A percentile compares a stretch with the other conserved stretches of the same genome.
phyloP scores from a whole-genome alignment of 148 eudicot genomes.

The Rhododendron vialii region DNA sequence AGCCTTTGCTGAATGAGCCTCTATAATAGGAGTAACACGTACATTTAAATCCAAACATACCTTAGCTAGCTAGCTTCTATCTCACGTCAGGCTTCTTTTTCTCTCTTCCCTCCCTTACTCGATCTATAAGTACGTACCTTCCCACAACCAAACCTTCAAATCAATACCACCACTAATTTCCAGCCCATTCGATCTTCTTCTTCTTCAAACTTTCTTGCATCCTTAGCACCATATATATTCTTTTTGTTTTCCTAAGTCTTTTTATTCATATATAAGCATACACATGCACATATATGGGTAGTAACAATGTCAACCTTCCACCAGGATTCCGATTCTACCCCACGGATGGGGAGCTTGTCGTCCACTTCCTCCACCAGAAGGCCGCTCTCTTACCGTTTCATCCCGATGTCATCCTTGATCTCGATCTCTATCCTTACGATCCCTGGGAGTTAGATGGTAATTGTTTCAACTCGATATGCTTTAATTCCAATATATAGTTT shows the following conservation, averaged over 20 bases:
- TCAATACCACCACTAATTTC: slow-evolving; percentile 1
- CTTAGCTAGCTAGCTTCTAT: slow-evolving; percentile 14
- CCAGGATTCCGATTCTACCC: slow-evolving; percentile 91
- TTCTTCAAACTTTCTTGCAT: background rate
- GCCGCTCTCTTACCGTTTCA: slow-evolving; percentile 62
- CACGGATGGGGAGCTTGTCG: slow-evolving; percentile 78
- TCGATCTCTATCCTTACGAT: slow-evolving; percentile 66
- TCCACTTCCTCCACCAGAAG: slow-evolving; percentile 82
- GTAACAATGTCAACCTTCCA: slow-evolving; percentile 48
- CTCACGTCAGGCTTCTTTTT: slow-evolving; percentile 25
- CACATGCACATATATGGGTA: slow-evolving; percentile 25
- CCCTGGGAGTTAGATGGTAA: slow-evolving; percentile 84
- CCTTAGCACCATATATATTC: background rate
- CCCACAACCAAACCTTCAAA: slow-evolving; percentile 6
- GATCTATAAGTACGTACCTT: slow-evolving; percentile 32
- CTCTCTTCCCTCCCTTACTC: slow-evolving; percentile 20
- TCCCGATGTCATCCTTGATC: slow-evolving; percentile 89
- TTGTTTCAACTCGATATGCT: background rate
- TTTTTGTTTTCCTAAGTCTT: background rate
- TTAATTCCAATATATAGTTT: background rate
- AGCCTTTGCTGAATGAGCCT: background rate
- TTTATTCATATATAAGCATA: background rate
- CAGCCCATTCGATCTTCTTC: background rate
- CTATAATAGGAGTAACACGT: background rate
- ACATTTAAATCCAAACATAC: slow-evolving; percentile 6